Evolutionary conservation across 2,329 filamentous ascomycete genomes (phyloP).

Genomic region (Mollisiaceae sp.): DNA sequence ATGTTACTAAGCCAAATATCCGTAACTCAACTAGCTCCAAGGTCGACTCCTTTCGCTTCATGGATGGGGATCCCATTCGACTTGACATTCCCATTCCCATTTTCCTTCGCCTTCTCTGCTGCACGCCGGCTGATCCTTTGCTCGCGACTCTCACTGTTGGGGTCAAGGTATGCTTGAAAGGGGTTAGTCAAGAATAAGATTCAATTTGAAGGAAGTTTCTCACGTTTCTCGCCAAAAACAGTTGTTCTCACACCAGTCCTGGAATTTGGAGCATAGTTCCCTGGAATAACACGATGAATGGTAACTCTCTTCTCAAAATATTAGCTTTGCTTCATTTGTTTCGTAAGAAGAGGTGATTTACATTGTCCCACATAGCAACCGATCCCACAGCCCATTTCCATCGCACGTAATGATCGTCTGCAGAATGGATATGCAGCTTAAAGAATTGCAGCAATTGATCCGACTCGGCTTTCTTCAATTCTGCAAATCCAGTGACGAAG

Average conservation of each 20-base stretch:
- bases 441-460: conserved; percentile 36
- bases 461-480: conserved; percentile 37
- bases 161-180: conserved; percentile 33
- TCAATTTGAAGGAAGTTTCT: conserved; percentile 16
- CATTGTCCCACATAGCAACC: conserved; percentile 40
- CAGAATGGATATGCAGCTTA: conserved; percentile 32
- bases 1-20: background rate
- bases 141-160: conserved; percentile 33
- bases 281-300: conserved; percentile 36
- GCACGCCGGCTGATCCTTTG: conserved; percentile 28
- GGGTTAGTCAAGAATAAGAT: background rate
- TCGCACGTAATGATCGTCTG: conserved; percentile 38
- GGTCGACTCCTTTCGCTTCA: background rate
- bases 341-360: conserved; percentile 10
- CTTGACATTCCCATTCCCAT: background rate
- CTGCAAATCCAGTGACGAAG: conserved; percentile 35
- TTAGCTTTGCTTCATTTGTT: conserved; percentile 12
- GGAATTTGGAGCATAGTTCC: conserved; percentile 28
- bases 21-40: background rate
- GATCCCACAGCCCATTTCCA: conserved; percentile 39
- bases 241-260: conserved; percentile 35
- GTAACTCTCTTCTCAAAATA: conserved; percentile 26
- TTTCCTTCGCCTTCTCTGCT: conserved; percentile 6
- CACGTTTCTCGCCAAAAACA: conserved; percentile 39
- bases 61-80: conserved; percentile 21